A percentile compares a stretch with the other conserved stretches of the same genome.
Conservation (phyloP, 2,329 filamentous ascomycete genomes). For the Fusarium robinianum region DNA sequence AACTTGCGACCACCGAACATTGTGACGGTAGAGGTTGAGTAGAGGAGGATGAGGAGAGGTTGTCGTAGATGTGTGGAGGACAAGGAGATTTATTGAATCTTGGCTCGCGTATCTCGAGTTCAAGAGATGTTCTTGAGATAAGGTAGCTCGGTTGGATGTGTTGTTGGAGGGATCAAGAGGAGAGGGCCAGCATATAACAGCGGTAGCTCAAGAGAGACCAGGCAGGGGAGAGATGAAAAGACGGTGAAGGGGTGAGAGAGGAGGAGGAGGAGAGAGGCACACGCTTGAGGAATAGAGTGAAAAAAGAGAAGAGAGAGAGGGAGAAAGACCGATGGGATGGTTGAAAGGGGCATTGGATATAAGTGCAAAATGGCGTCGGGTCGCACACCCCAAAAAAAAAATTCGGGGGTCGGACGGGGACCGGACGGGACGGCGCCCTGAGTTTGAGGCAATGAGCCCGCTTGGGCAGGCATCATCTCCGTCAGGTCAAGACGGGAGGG, state of each 20-base stretch:
- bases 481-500: too few species aligned
- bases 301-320: constrained; percentile 11
- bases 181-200: constrained; percentile 21
- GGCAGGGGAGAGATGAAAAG: constrained; percentile 4
- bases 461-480: too few species aligned
- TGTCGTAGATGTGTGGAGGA: not conserved
- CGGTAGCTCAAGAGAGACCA: not conserved
- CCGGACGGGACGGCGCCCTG: constrained; percentile 2
- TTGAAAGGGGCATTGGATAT: constrained; percentile 32
- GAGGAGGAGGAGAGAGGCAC: constrained; percentile 5
- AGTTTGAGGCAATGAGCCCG: constrained; percentile 7
- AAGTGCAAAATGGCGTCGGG: constrained; percentile 30
- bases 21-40: constrained; percentile 26
- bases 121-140: constrained; percentile 13
- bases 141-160: constrained; percentile 8
- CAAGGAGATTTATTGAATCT: constrained; percentile 3
- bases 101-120: constrained; percentile 19
- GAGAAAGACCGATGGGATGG: constrained; percentile 16
- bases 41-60: constrained; percentile 3
- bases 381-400: constrained; percentile 20
- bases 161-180: constrained; percentile 9
- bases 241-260: constrained; percentile 13
- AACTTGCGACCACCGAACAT: constrained; percentile 66
- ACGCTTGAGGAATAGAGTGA: constrained; percentile 11
- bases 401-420: constrained; percentile 24